Conservation (phyloP, 129 eudicot genomes). For the Pittosporum tobira region DNA sequence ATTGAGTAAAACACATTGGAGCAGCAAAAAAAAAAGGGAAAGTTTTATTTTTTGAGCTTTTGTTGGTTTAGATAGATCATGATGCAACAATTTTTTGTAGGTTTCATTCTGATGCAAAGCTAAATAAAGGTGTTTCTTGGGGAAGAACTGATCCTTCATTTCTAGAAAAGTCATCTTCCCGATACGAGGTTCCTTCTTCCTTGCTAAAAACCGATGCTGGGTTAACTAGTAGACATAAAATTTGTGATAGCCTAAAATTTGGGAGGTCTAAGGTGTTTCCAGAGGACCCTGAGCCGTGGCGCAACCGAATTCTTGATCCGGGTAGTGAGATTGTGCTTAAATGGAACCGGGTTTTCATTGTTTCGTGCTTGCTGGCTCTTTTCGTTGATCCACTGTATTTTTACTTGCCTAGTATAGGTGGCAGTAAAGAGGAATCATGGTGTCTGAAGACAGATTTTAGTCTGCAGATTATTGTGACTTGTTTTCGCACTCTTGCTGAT, state of each 20-base stretch:
- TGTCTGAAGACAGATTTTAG: constrained; percentile 72
- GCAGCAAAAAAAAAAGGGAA: background rate
- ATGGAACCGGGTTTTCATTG: constrained; percentile 82
- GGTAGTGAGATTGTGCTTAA: constrained; percentile 82
- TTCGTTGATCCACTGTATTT: constrained; percentile 88
- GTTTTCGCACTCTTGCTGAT: constrained; percentile 79
- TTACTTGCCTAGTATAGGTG: constrained; percentile 71
- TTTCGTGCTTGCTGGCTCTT: constrained; percentile 75
- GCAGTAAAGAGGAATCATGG: constrained; percentile 40
- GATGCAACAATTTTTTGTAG: constrained; percentile 24
- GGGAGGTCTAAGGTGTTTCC: constrained; percentile 59
- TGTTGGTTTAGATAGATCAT: no score
- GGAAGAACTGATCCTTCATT: constrained; percentile 45
- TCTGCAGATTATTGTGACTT: constrained; percentile 62
- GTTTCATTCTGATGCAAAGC: constrained; percentile 69
- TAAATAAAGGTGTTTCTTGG: constrained; percentile 41
- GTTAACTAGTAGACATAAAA: constrained; percentile 40
- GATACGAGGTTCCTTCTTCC: constrained; percentile 40
- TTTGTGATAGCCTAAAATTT: constrained; percentile 30
- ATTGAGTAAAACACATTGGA: constrained; percentile 7
- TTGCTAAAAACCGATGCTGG: constrained; percentile 23
- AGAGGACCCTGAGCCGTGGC: constrained; percentile 73
- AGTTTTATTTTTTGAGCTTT: background rate
- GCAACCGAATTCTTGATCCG: constrained; percentile 81
- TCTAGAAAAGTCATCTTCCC: constrained; percentile 52